Conservation (phyloP, 2,329 filamentous ascomycete species). For the Thelonectria blattea region DNA sequence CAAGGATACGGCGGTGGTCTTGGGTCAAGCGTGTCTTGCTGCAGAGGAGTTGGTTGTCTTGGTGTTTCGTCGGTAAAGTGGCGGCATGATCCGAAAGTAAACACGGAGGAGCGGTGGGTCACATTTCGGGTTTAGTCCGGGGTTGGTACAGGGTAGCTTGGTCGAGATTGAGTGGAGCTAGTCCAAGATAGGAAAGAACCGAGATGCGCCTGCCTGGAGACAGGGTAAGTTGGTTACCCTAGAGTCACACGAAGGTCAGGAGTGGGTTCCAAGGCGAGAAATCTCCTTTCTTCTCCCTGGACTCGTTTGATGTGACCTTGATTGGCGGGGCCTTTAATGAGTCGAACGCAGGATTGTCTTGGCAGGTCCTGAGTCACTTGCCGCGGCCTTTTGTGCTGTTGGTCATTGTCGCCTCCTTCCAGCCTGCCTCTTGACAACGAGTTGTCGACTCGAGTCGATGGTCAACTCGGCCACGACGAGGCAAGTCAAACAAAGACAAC, state of each 20-base stretch:
- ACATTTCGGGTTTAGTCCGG: neutral
- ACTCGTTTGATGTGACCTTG: constrained; percentile 1
- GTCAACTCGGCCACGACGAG: too few species aligned
- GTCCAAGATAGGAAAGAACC: neutral
- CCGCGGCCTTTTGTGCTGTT: neutral
- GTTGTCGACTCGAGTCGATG: too few species aligned
- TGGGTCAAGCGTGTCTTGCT: neutral
- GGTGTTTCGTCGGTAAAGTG: neutral
- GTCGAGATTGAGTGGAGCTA: neutral
- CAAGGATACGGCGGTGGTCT: neutral
- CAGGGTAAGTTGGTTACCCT: neutral
- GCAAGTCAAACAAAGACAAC: neutral
- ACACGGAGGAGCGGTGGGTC: neutral
- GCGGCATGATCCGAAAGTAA: constrained; percentile 12
- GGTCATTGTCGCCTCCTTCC: neutral
- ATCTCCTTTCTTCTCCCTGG: neutral
- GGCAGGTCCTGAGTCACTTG: neutral
- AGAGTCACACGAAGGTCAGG: neutral
- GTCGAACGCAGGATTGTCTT: constrained; percentile 1
- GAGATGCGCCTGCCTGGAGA: neutral
- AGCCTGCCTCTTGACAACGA: too few species aligned
- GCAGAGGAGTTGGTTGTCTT: neutral
- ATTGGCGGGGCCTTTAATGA: constrained; percentile 2
- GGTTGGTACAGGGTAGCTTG: neutral
- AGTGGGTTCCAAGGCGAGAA: neutral